These are phyloP conservation scores for Phaffomyces antillensis DNA, from an alignment of 805 yeast genomes.

Conservation along the genomic window DNA sequence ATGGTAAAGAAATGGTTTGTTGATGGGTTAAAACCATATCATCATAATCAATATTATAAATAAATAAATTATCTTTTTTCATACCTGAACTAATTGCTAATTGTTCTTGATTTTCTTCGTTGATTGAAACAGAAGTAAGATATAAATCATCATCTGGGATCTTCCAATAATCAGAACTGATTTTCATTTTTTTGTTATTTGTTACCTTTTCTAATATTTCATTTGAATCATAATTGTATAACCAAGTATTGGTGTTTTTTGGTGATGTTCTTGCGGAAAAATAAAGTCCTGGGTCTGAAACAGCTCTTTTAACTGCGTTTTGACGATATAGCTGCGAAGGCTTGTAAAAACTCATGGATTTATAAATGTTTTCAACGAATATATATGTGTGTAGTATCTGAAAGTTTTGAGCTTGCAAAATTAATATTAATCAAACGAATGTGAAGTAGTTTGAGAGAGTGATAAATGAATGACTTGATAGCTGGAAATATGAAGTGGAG, in stretches of 20 bases:
- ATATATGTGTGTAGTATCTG: too few species aligned
- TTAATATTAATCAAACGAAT: too few species aligned
- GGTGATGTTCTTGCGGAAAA: background rate
- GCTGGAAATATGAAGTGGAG: background rate
- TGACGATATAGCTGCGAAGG: constrained; percentile 22
- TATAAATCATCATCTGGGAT: constrained; percentile 30
- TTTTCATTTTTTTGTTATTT: constrained; percentile 30
- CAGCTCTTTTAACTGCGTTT: constrained; percentile 19
- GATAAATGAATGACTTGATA: background rate
- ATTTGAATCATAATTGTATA: constrained; percentile 19
- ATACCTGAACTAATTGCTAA: constrained; percentile 50
- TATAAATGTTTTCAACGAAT: too few species aligned
- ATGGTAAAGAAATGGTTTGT: constrained; percentile 51
- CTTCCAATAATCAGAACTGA: constrained; percentile 23
- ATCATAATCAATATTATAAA: constrained; percentile 38
- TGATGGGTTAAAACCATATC: constrained; percentile 44
- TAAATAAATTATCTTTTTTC: constrained; percentile 37
- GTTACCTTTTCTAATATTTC: constrained; percentile 36
- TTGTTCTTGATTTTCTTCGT: constrained; percentile 22
- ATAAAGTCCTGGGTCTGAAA: constrained; percentile 9
- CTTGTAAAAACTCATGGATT: constrained; percentile 18
- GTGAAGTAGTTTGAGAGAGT: background rate
- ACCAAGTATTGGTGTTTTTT: constrained; percentile 15
- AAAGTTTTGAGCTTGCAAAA: too few species aligned
- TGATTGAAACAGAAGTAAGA: constrained; percentile 37